Percentiles rank a stretch among this genome's conserved stretches.
These are phyloP conservation scores for Fusarium gaditjirri DNA, from an alignment of 2,329 filamentous ascomycete species.

Conservation along the genomic window DNA sequence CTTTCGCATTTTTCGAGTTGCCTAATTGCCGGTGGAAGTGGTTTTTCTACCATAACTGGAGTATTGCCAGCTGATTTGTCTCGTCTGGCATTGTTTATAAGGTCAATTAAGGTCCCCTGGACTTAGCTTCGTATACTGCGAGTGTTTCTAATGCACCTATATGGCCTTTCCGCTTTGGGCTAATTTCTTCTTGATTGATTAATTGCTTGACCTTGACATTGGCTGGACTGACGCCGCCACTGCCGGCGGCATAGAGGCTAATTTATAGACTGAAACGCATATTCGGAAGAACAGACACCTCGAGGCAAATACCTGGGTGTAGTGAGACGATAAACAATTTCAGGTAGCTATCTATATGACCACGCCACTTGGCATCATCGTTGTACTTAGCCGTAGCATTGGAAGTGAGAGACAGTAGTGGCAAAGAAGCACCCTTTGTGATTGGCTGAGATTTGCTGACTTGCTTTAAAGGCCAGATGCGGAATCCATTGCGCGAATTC, in stretches of 20 bases:
- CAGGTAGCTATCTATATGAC: background rate
- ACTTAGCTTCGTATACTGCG: too few relatives aligned
- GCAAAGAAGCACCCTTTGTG: background rate
- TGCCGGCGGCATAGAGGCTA: background rate
- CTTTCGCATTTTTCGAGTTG: too few relatives aligned
- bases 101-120: too few relatives aligned
- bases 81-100: too few relatives aligned
- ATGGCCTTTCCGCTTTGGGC: too few relatives aligned
- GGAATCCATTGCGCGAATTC: background rate
- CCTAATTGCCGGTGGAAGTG: too few relatives aligned
- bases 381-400: background rate
- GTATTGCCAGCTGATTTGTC: too few relatives aligned
- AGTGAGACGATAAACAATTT: background rate
- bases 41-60: too few relatives aligned
- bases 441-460: background rate
- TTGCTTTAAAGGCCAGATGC: background rate
- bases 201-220: background rate
- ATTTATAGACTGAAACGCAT: background rate
- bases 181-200: background rate
- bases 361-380: background rate
- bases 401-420: accelerated
- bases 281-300: background rate
- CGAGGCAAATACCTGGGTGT: background rate
- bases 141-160: too few relatives aligned
- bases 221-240: background rate